phyloP scores from a whole-genome alignment of 305 asterid species.

The Fraxinus velutina region DNA sequence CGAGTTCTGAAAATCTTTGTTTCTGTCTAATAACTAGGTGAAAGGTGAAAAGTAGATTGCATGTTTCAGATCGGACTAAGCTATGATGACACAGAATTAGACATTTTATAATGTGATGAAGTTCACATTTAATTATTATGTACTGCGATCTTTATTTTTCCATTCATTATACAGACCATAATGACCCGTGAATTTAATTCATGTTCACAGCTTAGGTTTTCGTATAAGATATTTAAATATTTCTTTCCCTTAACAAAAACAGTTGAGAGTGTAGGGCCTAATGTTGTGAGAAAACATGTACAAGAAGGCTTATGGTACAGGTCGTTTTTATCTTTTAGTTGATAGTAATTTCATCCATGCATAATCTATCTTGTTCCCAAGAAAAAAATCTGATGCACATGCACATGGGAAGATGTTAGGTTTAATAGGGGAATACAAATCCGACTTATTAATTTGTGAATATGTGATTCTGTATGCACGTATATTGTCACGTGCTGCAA shows the following conservation, averaged over 20 bases:
- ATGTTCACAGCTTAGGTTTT: not conserved
- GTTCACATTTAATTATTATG: not conserved
- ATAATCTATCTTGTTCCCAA: not conserved
- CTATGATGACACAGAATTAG: slow-evolving; percentile 4
- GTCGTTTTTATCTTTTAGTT: not conserved
- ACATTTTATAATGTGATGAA: not conserved
- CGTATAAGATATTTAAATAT: not conserved
- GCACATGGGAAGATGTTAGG: not conserved
- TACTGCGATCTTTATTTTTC: not conserved
- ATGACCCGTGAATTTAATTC: not conserved
- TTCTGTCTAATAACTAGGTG: not conserved
- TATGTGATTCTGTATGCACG: not conserved
- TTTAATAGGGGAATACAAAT: not conserved
- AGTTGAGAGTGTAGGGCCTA: not conserved
- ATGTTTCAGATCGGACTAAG: not conserved
- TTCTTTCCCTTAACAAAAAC: not conserved
- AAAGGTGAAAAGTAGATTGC: slow-evolving; percentile 4
- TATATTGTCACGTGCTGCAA: not conserved
- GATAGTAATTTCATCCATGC: not conserved
- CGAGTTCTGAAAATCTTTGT: not conserved
- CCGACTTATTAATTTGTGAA: not conserved
- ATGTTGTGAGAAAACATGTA: not conserved
- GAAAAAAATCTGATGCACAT: slow-evolving; percentile 1
- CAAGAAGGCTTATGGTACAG: not conserved
- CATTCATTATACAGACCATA: not conserved